Percentiles rank a stretch among this genome's conserved stretches.
Evolutionary conservation across 768 basidiomycete genomes (phyloP).

Genomic region (Termitomyces sp.): DNA sequence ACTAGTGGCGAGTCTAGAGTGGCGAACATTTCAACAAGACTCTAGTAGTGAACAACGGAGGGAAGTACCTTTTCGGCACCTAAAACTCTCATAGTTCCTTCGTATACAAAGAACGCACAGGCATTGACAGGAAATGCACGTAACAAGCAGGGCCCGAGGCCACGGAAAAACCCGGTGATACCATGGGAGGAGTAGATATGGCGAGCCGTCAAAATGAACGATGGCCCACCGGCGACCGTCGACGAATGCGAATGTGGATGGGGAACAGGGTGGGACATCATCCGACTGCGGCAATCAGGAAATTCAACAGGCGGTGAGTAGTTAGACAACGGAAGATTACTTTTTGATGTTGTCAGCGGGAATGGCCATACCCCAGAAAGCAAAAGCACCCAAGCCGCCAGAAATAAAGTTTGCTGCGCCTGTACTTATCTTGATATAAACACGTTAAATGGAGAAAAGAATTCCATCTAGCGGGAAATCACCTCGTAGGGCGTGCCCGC

Average conservation of each 20-base stretch:
- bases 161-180: conserved; percentile 57
- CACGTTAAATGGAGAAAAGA: neutral
- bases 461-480: conserved; percentile 11
- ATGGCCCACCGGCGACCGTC: conserved; percentile 32
- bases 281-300: conserved; percentile 41
- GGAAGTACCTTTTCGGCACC: conserved; percentile 62
- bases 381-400: conserved; percentile 60
- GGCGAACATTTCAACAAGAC: conserved; percentile 8
- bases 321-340: conserved; percentile 32
- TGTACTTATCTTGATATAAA: conserved; percentile 48
- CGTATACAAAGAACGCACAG: conserved; percentile 76
- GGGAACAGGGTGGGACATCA: conserved; percentile 59
- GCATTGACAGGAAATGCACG: conserved; percentile 81
- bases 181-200: conserved; percentile 55
- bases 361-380: conserved; percentile 67
- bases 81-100: conserved; percentile 62
- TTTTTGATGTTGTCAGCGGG: conserved; percentile 85
- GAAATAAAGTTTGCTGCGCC: conserved; percentile 62
- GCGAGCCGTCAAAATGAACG: conserved; percentile 47
- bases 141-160: conserved; percentile 63
- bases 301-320: conserved; percentile 11
- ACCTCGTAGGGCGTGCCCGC: conserved; percentile 63
- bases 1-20: conserved; percentile 41
- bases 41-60: conserved; percentile 11
- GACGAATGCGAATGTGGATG: conserved; percentile 35